Evolutionary conservation across 352 stramenopile species (phyloP).

Genomic region (Globisporangium nunn): DNA sequence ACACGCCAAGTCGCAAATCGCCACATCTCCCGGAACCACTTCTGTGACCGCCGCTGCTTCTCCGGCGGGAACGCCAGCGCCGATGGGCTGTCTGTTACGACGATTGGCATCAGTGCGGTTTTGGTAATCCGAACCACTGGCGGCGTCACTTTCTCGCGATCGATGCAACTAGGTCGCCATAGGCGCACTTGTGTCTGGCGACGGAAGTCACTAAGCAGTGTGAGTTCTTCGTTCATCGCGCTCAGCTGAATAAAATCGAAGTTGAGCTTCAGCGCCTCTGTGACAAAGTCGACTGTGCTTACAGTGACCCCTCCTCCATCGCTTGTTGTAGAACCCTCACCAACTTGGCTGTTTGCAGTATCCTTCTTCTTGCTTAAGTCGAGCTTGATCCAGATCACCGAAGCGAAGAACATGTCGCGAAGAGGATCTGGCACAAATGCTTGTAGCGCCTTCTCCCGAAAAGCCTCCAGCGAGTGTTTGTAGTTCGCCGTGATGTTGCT

Average conservation of each 20-base stretch:
- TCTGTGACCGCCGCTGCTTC: slow-evolving; percentile 28
- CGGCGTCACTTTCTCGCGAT: slow-evolving; percentile 30
- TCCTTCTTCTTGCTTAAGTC: slow-evolving; percentile 26
- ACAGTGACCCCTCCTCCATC: slow-evolving; percentile 8
- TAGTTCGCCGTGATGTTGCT: neutral
- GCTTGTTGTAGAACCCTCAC: neutral
- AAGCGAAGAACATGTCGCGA: slow-evolving; percentile 42
- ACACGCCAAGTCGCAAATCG: slow-evolving; percentile 49
- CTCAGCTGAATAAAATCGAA: slow-evolving; percentile 51
- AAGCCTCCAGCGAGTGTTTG: slow-evolving; percentile 16
- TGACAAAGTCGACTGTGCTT: slow-evolving; percentile 46
- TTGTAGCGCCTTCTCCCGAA: slow-evolving; percentile 28
- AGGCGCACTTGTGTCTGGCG: slow-evolving; percentile 22
- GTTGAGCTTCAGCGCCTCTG: slow-evolving; percentile 46
- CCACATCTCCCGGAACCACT: slow-evolving; percentile 67
- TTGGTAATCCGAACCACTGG: slow-evolving; percentile 24
- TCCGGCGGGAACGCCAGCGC: slow-evolving; percentile 9
- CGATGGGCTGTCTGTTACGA: slow-evolving; percentile 11
- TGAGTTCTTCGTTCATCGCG: slow-evolving; percentile 35
- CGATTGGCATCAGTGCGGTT: slow-evolving; percentile 30
- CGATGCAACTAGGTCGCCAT: slow-evolving; percentile 44
- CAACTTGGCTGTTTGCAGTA: neutral
- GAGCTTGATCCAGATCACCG: slow-evolving; percentile 55
- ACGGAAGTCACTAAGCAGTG: slow-evolving; percentile 28
- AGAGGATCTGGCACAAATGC: slow-evolving; percentile 22